A percentile compares a stretch with the other conserved stretches of the same genome.
phyloP scores from a whole-genome alignment of 2,329 filamentous ascomycete species.

The Cercospora zeina region DNA sequence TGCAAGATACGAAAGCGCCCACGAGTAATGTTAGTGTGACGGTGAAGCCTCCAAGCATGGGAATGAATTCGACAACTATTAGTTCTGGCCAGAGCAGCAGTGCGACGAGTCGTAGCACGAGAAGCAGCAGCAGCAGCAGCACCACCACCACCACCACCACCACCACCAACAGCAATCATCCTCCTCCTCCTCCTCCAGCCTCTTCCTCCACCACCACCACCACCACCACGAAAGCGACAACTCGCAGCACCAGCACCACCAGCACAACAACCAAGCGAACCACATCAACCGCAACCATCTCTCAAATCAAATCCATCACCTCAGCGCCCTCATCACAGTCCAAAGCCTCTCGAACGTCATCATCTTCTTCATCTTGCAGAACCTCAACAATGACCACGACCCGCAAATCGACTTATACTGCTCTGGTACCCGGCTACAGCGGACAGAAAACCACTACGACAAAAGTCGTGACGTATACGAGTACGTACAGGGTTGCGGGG shows the following conservation, averaged over 20 bases:
- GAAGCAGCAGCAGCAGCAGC: not conserved
- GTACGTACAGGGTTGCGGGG: not conserved
- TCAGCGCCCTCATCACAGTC: not conserved
- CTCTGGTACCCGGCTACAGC: not conserved
- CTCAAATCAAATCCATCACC: not conserved
- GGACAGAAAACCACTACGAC: not conserved
- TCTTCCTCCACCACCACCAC: not conserved
- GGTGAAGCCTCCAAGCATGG: constrained; percentile 1
- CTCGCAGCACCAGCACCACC: not conserved
- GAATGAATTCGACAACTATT: not conserved
- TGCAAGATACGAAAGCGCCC: not conserved
- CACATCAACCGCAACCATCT: not conserved
- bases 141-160: not conserved
- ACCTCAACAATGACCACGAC: not conserved
- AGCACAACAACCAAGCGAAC: not conserved
- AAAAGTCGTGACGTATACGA: not conserved
- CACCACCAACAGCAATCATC: too few relatives aligned
- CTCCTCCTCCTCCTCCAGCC: not conserved
- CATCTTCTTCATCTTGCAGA: not conserved
- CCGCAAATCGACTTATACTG: not conserved
- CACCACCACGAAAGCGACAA: not conserved
- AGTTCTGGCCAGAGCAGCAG: not conserved
- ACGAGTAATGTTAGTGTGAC: not conserved
- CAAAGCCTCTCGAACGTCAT: not conserved
- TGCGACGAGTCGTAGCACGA: not conserved